These are phyloP conservation scores for Nemania diffusa DNA, from an alignment of 2,329 filamentous ascomycete species.

Conservation along the genomic window DNA sequence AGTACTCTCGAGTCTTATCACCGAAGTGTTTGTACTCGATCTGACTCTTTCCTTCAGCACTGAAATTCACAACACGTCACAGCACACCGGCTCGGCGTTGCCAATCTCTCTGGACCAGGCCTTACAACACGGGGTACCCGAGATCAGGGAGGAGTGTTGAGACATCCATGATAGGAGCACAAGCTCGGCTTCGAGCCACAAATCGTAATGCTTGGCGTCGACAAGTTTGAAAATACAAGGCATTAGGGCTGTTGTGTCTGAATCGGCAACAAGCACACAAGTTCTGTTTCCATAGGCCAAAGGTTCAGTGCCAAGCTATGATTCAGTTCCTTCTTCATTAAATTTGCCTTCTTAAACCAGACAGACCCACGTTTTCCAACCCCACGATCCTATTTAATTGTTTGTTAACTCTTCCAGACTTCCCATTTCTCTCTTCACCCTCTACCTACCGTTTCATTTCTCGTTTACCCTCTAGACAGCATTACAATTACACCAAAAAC, in stretches of 20 bases:
- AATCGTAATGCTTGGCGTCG: conserved; percentile 1
- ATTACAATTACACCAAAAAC: background rate
- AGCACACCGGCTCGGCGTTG: conserved; percentile 5
- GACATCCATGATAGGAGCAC: conserved; percentile 2
- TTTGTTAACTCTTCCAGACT: background rate
- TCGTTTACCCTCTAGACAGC: too few species aligned
- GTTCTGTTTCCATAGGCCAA: too few species aligned
- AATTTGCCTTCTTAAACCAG: background rate
- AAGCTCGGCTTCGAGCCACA: background rate
- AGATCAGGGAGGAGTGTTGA: conserved; percentile 8
- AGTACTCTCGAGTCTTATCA: background rate
- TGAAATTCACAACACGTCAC: background rate
- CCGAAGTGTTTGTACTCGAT: conserved; percentile 9
- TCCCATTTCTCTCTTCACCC: background rate
- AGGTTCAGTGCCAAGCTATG: too few species aligned
- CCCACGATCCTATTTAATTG: background rate
- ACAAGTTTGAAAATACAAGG: background rate
- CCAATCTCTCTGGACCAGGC: conserved; percentile 13
- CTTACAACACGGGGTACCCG: background rate
- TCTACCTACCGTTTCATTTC: background rate
- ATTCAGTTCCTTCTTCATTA: background rate
- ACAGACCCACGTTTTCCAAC: background rate
- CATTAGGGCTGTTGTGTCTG: background rate
- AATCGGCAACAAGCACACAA: background rate
- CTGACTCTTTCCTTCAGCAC: background rate